Percentiles rank a stretch among this genome's conserved stretches.
Conservation (phyloP, 108 stramenopile species). For the Stephanodiscus triporus region DNA sequence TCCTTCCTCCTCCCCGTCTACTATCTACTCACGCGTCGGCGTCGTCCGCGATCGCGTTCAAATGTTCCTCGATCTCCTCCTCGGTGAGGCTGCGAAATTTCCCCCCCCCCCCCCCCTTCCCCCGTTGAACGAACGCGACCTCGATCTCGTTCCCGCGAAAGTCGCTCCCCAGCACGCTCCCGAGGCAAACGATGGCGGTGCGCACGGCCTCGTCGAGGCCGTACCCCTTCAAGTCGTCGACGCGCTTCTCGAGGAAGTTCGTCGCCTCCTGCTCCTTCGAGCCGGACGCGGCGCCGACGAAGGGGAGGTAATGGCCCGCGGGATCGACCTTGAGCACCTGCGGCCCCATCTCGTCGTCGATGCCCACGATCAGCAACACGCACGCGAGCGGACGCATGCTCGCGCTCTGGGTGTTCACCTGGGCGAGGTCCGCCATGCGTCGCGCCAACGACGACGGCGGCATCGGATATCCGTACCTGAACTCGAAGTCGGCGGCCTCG, state of each 20-base stretch:
- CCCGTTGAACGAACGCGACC: conserved; percentile 87
- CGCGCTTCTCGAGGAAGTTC: conserved; percentile 98
- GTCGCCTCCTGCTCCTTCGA: conserved; percentile 98
- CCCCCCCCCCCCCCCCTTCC: conserved; percentile 66
- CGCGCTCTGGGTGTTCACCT: conserved; percentile 98
- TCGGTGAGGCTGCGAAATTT: conserved; percentile 86
- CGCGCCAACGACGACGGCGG: conserved; percentile 87
- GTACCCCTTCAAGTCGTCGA: conserved; percentile 69
- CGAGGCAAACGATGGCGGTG: conserved; percentile 93
- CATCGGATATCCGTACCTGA: conserved; percentile 95
- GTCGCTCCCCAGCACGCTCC: conserved; percentile 93
- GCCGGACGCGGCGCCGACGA: conserved; percentile 92
- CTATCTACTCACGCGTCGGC: conserved; percentile 77
- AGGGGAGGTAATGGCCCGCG: conserved; percentile 97
- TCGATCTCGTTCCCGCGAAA: conserved; percentile 97
- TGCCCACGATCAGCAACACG: conserved; percentile 89
- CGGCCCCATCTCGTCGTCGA: conserved; percentile 98
- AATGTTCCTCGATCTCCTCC: conserved; percentile 94
- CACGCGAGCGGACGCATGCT: conserved; percentile 91
- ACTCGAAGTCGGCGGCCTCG: conserved; percentile 94
- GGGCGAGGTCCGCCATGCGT: conserved; percentile 96
- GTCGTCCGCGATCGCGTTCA: conserved; percentile 98
- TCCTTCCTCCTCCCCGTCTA: neutral
- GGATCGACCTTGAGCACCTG: conserved; percentile 97
- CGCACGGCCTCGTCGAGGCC: conserved; percentile 70